Evolutionary conservation across 2,329 filamentous ascomycete species (phyloP), one percentile per base, ranked within the genome.

Genomic region (Claviceps quebecensis): DNA sequence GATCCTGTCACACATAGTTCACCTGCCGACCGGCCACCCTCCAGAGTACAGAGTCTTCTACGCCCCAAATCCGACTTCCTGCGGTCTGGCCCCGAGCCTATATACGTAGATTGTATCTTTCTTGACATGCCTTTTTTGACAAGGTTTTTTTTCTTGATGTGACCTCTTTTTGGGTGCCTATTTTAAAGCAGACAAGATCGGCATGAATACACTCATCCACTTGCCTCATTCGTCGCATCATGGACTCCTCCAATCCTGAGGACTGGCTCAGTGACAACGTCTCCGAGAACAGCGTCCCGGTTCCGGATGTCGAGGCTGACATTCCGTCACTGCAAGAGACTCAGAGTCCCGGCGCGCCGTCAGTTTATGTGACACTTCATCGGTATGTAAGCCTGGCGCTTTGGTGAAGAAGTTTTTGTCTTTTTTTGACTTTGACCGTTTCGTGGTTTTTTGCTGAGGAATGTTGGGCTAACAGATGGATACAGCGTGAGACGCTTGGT

Each of bases 311-410:
- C 8, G 52, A 50, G 19, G 45, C 22, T 8, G 52, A 50, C 4
- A 16, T 47, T 11, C 29, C 45, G 11, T 45, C 48, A 7, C 43
- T 26, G 26, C 45, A 48, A 4, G 48, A 43, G 11, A 43, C 38
- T 14, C 39, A 48, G 14, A n/a, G 34, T 14, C 44, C 38, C n/a
- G n/a, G 17, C 13, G 39, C 26, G 9, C 14, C 38, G 36, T 53
- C 52, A 26, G 52, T 53, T 19, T 50, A 53, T n/a, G 48, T 53
- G 26, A 53, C 48, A 11, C 52, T 53, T n/a, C 52, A 53, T 53
- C 52, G 52, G 52, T 50, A 50, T 37, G 45, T 39, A 19, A 2
- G 19, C 19, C 23, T 23, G 17, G 4, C 29, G 29, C 11, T 45
- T 45, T 34, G 16, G 5, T 2, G 14, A 45, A 45, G n/a, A 17